Evolutionary conservation across 306 rosid genomes (phyloP).

Genomic region (Vigna nakashimae): DNA sequence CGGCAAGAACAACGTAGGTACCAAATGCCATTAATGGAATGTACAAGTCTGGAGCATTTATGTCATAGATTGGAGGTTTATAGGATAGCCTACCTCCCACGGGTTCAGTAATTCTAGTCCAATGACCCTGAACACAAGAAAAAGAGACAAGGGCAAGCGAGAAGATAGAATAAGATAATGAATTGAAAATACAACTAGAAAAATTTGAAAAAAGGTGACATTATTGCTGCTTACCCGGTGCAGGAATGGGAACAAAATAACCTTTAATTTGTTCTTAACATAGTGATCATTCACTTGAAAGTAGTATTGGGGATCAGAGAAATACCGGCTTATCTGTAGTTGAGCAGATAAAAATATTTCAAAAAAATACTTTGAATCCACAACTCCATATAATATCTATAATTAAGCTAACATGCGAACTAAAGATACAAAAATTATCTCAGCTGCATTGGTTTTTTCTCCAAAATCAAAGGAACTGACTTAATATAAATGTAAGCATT

Average conservation of each 20-base stretch:
- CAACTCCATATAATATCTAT: conserved; percentile 22
- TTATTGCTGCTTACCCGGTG: conserved; percentile 74
- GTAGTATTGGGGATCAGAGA: conserved; percentile 97
- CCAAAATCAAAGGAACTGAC: background rate
- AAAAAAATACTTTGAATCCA: conserved; percentile 30
- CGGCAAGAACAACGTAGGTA: conserved; percentile 93
- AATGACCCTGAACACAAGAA: conserved; percentile 75
- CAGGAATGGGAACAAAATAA: conserved; percentile 86
- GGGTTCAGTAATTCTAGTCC: conserved; percentile 97
- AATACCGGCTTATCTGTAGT: conserved; percentile 84
- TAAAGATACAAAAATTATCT: conserved; percentile 21
- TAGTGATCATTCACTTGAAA: conserved; percentile 97
- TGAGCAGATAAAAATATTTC: conserved; percentile 23
- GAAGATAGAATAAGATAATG: conserved; percentile 35
- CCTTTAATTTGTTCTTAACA: conserved; percentile 97
- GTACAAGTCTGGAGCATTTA: conserved; percentile 96
- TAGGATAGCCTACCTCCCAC: conserved; percentile 97
- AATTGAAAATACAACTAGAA: background rate
- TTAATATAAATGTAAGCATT: conserved; percentile 1
- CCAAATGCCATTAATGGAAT: conserved; percentile 98
- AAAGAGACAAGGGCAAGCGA: conserved; percentile 17
- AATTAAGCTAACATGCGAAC: background rate
- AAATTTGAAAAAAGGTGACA: conserved; percentile 14
- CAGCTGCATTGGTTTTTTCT: background rate
- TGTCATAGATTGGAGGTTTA: conserved; percentile 94